Evolutionary conservation across 306 rosid genomes (phyloP).

Genomic region (Cicer judaicum): DNA sequence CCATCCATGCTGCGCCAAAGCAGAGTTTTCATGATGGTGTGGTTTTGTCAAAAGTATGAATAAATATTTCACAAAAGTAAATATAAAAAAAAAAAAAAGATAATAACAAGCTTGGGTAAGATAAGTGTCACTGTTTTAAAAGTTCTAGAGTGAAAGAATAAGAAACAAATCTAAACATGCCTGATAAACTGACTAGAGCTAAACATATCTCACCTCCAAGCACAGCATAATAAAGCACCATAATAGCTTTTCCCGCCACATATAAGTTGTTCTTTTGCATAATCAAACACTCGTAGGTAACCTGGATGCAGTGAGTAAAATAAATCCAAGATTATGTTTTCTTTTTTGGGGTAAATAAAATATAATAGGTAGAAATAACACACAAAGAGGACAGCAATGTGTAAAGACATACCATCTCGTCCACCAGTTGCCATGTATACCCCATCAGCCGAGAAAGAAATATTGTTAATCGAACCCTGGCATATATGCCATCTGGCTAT

Average conservation of each 20-base stretch:
- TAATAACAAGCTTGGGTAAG: neutral
- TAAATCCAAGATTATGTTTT: conserved; percentile 24
- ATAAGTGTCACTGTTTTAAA: conserved; percentile 23
- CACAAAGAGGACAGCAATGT: conserved; percentile 12
- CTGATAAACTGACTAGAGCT: conserved; percentile 39
- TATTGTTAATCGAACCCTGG: conserved; percentile 81
- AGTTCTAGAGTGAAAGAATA: conserved; percentile 19
- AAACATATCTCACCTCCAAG: conserved; percentile 80
- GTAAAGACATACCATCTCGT: conserved; percentile 77
- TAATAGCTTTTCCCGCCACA: conserved; percentile 99
- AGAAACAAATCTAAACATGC: conserved; percentile 38
- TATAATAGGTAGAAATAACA: conserved; percentile 13
- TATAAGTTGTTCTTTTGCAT: conserved; percentile 79
- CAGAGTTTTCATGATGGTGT: conserved; percentile 5
- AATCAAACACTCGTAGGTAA: conserved; percentile 93
- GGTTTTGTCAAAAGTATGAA: conserved; percentile 34
- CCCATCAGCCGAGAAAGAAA: conserved; percentile 89
- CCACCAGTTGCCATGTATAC: conserved; percentile 84
- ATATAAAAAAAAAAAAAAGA: neutral
- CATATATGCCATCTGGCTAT: conserved; percentile 97
- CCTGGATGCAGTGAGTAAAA: conserved; percentile 60
- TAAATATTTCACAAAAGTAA: neutral
- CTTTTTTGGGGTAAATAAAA: conserved; percentile 4
- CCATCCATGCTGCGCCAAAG: conserved; percentile 82
- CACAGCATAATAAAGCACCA: conserved; percentile 93